These are phyloP conservation scores for Aspergillus texensis DNA, from an alignment of 2,329 filamentous ascomycete species.

Conservation along the genomic window DNA sequence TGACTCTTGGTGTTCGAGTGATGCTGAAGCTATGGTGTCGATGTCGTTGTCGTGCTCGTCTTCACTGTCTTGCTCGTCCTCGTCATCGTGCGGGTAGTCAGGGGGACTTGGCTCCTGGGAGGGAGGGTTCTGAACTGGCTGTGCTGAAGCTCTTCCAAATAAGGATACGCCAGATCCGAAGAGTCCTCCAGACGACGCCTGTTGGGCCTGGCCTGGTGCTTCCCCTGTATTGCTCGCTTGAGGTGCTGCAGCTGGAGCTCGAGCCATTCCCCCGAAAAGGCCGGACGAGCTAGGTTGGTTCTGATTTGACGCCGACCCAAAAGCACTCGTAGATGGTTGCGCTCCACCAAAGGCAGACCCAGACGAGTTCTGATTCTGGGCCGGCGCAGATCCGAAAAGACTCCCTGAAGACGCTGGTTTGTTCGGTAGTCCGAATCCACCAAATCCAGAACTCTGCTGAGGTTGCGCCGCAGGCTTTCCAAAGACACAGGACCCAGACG, in stretches of 20 bases:
- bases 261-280: background rate
- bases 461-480: background rate
- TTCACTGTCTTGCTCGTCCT: slow-evolving; percentile 17
- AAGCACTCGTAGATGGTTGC: background rate
- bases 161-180: background rate
- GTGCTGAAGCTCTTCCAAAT: background rate
- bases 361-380: background rate
- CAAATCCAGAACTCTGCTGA: background rate
- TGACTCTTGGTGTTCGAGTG: slow-evolving; percentile 34
- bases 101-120: background rate
- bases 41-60: slow-evolving; percentile 5
- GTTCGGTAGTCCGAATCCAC: background rate
- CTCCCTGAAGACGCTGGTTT: background rate
- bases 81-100: background rate
- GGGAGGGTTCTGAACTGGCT: background rate
- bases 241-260: background rate
- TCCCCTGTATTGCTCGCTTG: background rate
- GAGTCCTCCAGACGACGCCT: slow-evolving; percentile 1
- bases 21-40: slow-evolving; percentile 8
- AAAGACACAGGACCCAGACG: background rate
- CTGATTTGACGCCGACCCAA: background rate
- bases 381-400: background rate
- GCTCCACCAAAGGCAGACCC: background rate
- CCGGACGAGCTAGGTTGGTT: background rate
- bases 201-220: background rate